Base-by-base conservation (phyloP, 768 basidiomycete species). In the Phaeotremella fagi region DNA sequence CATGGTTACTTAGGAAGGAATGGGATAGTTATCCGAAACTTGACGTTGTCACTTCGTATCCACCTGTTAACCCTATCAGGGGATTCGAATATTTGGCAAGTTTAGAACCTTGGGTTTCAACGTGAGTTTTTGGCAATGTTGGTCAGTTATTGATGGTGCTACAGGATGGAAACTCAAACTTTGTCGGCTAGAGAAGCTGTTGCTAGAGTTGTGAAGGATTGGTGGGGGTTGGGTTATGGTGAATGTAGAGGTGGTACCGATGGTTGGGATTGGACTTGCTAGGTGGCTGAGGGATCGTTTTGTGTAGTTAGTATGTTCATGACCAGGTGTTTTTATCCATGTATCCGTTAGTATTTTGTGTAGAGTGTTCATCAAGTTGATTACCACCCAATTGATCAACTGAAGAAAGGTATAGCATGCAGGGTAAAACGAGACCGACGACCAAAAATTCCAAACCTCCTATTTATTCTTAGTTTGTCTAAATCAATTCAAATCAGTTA, bases 161-260 rank as follows among this genome's bases (percentile, higher is more conserved):
- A 43, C 14, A 90, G 89, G 4, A 95, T 97, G 92, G 92, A 97
- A 74, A 92, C 90, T 0, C 85, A 91, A 75, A 90, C 88, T 0
- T 72, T 94, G 27, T 80, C 88, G 0, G 82, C 87, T 0, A 82
- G 89, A 27, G 91, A 92, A 70, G 79, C 86, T 33, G 87, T 89
- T 43, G 88, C 90, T 63, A 76, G 88, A 23, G 78, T 90, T 18
- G 76, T 91, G 20, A 79, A 81, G 28, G 86, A 90, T 27, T 80
- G 84, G 63, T 90, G 86, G 71, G 76, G 80, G 29, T 77, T 82
- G 0, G 80, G 84, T n/a, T 79, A 90, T 31, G 91, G 88, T 68
- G 82, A 82, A 52, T 70, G 64, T 54, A 52, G 52, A 15, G 63
- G 63, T 25, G 75, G 75, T 12, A 77, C 77, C 31, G 84, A 83